Base-by-base conservation (phyloP, 768 basidiomycete genomes). In the Trametes gibbosa region DNA sequence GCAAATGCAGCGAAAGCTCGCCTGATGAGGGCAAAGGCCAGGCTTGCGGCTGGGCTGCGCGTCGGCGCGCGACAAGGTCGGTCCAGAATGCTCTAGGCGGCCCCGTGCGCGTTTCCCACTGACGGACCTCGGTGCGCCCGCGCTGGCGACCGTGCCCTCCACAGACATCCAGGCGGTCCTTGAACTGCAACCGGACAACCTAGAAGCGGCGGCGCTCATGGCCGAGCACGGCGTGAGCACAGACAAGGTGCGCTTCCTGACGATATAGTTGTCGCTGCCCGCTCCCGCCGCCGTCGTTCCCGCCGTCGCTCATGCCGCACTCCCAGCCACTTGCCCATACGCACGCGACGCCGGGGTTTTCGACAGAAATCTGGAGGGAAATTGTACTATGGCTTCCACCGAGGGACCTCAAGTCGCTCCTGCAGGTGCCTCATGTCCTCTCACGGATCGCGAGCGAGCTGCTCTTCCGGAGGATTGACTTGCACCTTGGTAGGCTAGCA, bases 341-440 rank as follows among this genome's bases (percentile, higher is more conserved):
- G 9, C 68, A 73, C 27, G 76, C 75, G 50, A 79, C 76, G 17
- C 81, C 81, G 39, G 78, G 79, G 19, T 82, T 89, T 64, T 87
- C 87, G 3, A 75, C 76, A 6, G 88, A 90, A 72, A 82, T 89
- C 51, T 90, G 88, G 88, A 76, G 84, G 35, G 83, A 88, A 67
- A 83, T 90, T 39, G 86, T 82, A 0, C 72, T 78, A 5, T 84
- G 78, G 65, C 77, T 90, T 5, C 83, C 86, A 0, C 78, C 81
- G 19, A 79, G 79, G 10, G 88, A 90, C 68, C 81, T 89, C 50
- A 85, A 83, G 65, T 79, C 84, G 0, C 73, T 88, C 0, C 74
- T 89, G 1, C 79, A 81, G 50, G 79, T 90, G 3, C 86, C 87
- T 0, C 85, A 89, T 62, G 78, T 77, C 17, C 75, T 89, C 35